Evolutionary conservation across 2,329 filamentous ascomycete genomes (phyloP).

Genomic region (Fusarium humuli): DNA sequence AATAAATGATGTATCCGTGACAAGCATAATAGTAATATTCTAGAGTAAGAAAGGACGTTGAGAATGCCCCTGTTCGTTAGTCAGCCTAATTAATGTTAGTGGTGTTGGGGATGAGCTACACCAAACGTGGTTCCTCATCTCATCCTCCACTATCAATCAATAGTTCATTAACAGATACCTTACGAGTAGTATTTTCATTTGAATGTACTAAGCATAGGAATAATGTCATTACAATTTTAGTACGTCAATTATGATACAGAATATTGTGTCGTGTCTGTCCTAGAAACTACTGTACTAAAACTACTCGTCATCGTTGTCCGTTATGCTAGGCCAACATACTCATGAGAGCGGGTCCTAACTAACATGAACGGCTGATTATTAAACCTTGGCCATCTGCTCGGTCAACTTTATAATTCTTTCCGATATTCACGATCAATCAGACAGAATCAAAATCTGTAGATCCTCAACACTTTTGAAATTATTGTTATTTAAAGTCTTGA

Average conservation of each 20-base stretch:
- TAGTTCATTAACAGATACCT: background rate
- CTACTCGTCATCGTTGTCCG: background rate
- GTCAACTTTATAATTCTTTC: conserved; percentile 31
- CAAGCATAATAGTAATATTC: background rate
- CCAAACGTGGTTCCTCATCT: conserved; percentile 7
- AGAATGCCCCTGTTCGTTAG: conserved; percentile 26
- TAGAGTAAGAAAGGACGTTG: conserved; percentile 17
- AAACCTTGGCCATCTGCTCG: conserved; percentile 8
- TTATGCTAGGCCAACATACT: conserved; percentile 36
- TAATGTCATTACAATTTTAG: background rate
- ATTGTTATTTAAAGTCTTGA: background rate
- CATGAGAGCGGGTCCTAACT: conserved; percentile 8
- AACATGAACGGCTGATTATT: conserved; percentile 30
- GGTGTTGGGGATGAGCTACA: conserved; percentile 13
- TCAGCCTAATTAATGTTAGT: conserved; percentile 11
- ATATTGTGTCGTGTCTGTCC: background rate
- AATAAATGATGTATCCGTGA: background rate
- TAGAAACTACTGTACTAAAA: background rate
- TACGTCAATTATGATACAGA: background rate
- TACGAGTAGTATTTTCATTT: background rate
- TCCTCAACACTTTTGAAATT: conserved; percentile 25
- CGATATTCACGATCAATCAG: background rate
- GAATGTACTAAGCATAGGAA: background rate
- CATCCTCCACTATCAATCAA: background rate
- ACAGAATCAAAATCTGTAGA: background rate